These are phyloP conservation scores for Globisporangium lucens DNA, from an alignment of 352 stramenopile species.

Conservation along the genomic window DNA sequence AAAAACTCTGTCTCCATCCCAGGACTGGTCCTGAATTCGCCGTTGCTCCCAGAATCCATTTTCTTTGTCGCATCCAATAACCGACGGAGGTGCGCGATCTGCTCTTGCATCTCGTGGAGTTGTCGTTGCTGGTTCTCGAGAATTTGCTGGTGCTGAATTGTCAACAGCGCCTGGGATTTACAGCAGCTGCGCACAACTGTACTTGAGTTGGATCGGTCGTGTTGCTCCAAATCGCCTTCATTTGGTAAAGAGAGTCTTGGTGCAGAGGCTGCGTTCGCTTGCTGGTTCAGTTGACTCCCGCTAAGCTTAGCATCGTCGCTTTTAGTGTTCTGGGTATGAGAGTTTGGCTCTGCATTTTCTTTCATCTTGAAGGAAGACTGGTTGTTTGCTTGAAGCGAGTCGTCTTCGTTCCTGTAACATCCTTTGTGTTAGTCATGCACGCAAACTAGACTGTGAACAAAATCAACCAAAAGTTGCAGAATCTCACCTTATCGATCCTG, in stretches of 20 bases:
- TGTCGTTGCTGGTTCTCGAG: conserved; percentile 73
- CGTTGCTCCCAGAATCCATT: conserved; percentile 24
- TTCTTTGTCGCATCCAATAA: conserved; percentile 32
- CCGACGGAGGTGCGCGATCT: conserved; percentile 53
- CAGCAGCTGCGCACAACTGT: conserved; percentile 39
- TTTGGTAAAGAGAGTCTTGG: neutral
- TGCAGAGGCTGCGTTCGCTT: neutral
- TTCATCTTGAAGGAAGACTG: neutral
- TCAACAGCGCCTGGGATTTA: conserved; percentile 61
- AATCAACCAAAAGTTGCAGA: neutral
- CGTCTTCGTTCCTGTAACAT: neutral
- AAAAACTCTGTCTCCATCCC: neutral
- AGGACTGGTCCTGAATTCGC: neutral
- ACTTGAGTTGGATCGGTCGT: conserved; percentile 1
- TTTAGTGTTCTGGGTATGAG: neutral
- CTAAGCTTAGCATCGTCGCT: neutral
- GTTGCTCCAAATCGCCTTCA: neutral
- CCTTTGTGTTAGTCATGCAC: neutral
- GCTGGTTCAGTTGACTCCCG: neutral
- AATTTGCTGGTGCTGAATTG: conserved; percentile 74
- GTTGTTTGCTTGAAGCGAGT: neutral
- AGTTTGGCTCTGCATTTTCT: conserved; percentile 1
- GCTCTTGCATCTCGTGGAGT: conserved; percentile 67
- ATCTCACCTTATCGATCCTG: conserved; percentile 5
- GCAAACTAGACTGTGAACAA: neutral